Conservation (phyloP, 108 stramenopile genomes). For the Cyclostephanos tholiformis region DNA sequence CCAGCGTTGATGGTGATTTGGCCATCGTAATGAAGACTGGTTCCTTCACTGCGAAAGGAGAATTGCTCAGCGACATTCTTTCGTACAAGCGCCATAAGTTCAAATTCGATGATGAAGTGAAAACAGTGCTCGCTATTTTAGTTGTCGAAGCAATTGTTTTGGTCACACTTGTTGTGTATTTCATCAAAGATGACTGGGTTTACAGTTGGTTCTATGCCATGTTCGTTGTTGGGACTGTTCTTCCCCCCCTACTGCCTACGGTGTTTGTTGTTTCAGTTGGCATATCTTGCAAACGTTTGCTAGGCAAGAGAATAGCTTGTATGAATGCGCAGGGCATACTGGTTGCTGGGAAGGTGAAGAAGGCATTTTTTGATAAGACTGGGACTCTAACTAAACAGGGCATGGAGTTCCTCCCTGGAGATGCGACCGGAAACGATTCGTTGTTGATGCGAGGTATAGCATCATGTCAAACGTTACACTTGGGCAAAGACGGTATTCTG, state of each 20-base stretch:
- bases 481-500: conserved; percentile 34
- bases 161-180: conserved; percentile 43
- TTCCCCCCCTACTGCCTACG: conserved; percentile 70
- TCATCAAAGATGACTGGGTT: conserved; percentile 55
- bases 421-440: conserved; percentile 12
- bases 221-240: conserved; percentile 47
- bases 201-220: conserved; percentile 64
- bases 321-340: conserved; percentile 65
- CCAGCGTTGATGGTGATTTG: conserved; percentile 35
- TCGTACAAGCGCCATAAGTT: conserved; percentile 68
- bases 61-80: conserved; percentile 61
- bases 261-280: conserved; percentile 71
- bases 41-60: conserved; percentile 67
- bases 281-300: conserved; percentile 51
- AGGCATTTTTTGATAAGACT: conserved; percentile 87
- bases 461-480: conserved; percentile 57
- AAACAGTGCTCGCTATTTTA: conserved; percentile 54
- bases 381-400: conserved; percentile 80
- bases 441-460: conserved; percentile 53
- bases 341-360: conserved; percentile 76
- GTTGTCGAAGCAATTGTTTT: conserved; percentile 50
- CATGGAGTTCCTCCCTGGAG: conserved; percentile 39
- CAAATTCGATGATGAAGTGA: conserved; percentile 71
- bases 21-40: conserved; percentile 63
- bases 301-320: conserved; percentile 52